These are phyloP conservation scores for Diutina pseudorugosa DNA, from an alignment of 1,139 yeast genomes.

Conservation along the genomic window DNA sequence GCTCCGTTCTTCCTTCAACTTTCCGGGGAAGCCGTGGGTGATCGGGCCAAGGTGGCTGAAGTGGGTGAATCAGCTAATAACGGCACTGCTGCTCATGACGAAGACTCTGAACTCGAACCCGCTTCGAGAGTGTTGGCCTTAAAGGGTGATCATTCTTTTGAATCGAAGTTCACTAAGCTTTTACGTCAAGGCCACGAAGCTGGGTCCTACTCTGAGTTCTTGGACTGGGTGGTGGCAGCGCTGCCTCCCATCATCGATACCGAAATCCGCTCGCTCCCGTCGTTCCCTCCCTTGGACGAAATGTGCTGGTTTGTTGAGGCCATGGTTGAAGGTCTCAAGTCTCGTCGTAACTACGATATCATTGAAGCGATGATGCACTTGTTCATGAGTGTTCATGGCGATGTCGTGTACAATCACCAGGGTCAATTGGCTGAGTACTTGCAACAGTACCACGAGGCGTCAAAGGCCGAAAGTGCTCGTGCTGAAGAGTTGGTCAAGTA, in stretches of 20 bases:
- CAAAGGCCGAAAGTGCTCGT: constrained; percentile 28
- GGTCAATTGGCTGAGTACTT: constrained; percentile 30
- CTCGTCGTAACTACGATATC: constrained; percentile 57
- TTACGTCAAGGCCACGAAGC: constrained; percentile 39
- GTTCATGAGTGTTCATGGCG: constrained; percentile 72
- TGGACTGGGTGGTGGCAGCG: constrained; percentile 42
- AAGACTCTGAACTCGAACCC: constrained; percentile 12
- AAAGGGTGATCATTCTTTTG: constrained; percentile 31
- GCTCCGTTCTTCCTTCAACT: constrained; percentile 73
- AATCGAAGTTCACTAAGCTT: constrained; percentile 60
- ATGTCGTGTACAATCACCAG: constrained; percentile 46
- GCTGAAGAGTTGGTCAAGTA: constrained; percentile 66
- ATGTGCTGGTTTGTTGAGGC: constrained; percentile 55
- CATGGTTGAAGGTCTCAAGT: constrained; percentile 41
- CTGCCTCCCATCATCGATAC: constrained; percentile 76
- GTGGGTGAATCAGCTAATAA: neutral
- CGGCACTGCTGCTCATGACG: constrained; percentile 5
- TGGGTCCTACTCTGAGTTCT: constrained; percentile 35
- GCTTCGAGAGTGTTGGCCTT: constrained; percentile 18
- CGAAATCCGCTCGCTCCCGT: constrained; percentile 70
- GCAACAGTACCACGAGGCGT: constrained; percentile 35
- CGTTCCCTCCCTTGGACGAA: constrained; percentile 55
- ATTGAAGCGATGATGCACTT: constrained; percentile 70
- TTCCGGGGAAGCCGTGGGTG: constrained; percentile 56
- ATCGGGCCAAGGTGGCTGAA: constrained; percentile 54